Evolutionary conservation across 768 basidiomycete genomes (phyloP), one percentile per base, ranked within the genome.

Genomic region (Lactarius deliciosus): DNA sequence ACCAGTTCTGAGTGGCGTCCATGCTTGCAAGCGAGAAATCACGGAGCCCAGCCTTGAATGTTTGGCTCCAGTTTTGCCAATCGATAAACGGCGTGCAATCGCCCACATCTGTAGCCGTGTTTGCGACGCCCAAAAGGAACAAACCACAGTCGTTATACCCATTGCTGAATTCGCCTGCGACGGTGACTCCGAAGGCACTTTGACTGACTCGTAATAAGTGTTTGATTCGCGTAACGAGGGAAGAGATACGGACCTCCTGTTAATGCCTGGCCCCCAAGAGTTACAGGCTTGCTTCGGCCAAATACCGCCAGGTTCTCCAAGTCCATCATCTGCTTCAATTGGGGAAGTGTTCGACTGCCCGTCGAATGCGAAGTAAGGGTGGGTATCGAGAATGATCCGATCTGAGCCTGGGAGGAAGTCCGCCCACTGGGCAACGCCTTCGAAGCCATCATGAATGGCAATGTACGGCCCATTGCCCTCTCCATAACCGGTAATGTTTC

Each of bases 121-220:
- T 60, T 7, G 45, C 69, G 50, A 78, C 73, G 58, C 75, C 77
- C 47, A 78, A 80, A 68, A 79, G 77, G 74, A 74, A 84, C 59
- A 83, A 76, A 15, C 86, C 89, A 72, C 91, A 91, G 61, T 85
- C 80, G 72, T 89, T 91, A 71, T 80, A 81, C 11, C 85, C 88
- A 2, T 81, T 81, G 61, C 88, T 85, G 76, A 89, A 94, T 76
- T 96, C 94, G 53, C 91, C 94, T 0, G 86, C 86, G 30, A 88
- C 73, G 16, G 86, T 86, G 47, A 94, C 76, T 11, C 94, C 94
- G 71, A 92, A 91, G 9, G 77, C 74, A 65, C 72, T 76, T 74
- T 75, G 83, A 73, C 81, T 82, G 57, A 25, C 34, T 45, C 34
- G 20, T 22, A 28, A 66, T 58, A 66, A 54, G 28, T 22, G 38